A percentile compares a stretch with the other conserved stretches of the same genome.
phyloP scores from a whole-genome alignment of 1,284 basidiomycete genomes.

The Austroboletus novae-zelandiae region DNA sequence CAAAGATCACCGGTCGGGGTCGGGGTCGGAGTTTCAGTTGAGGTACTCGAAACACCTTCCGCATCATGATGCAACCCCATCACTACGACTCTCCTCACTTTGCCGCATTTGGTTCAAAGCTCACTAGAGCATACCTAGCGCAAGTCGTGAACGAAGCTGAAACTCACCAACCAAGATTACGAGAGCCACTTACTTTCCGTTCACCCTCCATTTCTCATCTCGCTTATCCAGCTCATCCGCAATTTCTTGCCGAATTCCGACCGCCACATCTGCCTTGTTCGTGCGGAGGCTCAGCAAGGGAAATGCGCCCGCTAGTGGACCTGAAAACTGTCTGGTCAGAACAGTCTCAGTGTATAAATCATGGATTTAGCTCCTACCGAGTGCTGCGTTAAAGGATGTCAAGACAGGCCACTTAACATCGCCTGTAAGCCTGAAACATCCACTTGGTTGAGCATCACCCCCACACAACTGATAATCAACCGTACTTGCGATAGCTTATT shows the following conservation, averaged over 20 bases:
- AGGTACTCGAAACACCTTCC: too few relatives aligned
- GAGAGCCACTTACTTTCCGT: slow-evolving; percentile 64
- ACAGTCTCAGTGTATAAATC: neutral
- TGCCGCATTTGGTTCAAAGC: slow-evolving; percentile 20
- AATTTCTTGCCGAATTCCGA: slow-evolving; percentile 67
- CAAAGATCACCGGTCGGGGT: too few relatives aligned
- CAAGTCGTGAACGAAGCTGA: neutral
- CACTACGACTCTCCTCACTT: too few relatives aligned
- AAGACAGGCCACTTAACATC: slow-evolving; percentile 88
- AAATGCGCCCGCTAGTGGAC: slow-evolving; percentile 77
- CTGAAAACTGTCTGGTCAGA: slow-evolving; percentile 36
- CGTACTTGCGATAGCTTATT: slow-evolving; percentile 77
- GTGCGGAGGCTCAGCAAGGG: slow-evolving; percentile 86
- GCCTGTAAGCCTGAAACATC: slow-evolving; percentile 69
- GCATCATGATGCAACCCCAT: too few relatives aligned
- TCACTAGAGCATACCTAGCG: slow-evolving; percentile 31
- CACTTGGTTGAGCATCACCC: slow-evolving; percentile 21
- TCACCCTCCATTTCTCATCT: slow-evolving; percentile 77
- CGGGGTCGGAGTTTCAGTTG: too few relatives aligned
- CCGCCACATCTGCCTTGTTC: slow-evolving; percentile 95
- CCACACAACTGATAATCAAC: slow-evolving; percentile 20
- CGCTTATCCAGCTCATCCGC: slow-evolving; percentile 65
- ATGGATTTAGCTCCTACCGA: slow-evolving; percentile 53
- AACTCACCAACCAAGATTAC: neutral
- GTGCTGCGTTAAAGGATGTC: slow-evolving; percentile 74